Evolutionary conservation across 768 basidiomycete genomes (phyloP).

Genomic region (Mrakia blollopis): DNA sequence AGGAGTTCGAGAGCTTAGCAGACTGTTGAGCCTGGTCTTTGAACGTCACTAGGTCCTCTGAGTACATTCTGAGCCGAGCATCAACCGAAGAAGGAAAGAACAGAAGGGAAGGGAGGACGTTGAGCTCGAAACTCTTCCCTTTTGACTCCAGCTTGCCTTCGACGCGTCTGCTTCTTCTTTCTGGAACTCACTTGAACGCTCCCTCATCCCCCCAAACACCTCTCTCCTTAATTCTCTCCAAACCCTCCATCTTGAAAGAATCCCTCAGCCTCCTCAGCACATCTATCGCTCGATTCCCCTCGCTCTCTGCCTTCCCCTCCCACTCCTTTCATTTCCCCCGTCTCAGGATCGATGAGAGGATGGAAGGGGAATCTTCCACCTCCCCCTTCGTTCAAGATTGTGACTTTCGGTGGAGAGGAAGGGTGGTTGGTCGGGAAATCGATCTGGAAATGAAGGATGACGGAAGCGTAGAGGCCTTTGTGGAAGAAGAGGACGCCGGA

Average conservation of each 20-base stretch:
- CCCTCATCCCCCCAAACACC: background rate
- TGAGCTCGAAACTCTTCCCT: background rate
- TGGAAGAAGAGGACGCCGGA: background rate
- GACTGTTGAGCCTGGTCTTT: background rate
- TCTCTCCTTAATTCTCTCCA: background rate
- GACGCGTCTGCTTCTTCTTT: background rate
- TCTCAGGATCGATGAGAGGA: background rate
- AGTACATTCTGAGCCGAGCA: background rate
- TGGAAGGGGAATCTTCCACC: background rate
- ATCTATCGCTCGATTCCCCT: background rate
- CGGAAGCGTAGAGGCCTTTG: background rate
- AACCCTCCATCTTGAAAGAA: background rate
- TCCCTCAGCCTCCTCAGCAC: background rate
- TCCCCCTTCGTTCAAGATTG: too few relatives aligned
- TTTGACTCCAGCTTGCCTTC: background rate
- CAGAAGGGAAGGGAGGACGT: background rate
- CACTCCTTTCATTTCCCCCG: background rate
- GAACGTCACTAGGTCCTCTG: background rate
- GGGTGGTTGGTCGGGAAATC: background rate
- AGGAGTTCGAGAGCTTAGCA: background rate
- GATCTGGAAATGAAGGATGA: background rate
- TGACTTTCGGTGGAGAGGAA: too few relatives aligned
- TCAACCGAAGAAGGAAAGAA: background rate
- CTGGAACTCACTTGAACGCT: background rate
- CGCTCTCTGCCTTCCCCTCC: background rate